Evolutionary conservation across 352 stramenopile genomes (phyloP).

Genomic region (Elongisporangium prolatum): DNA sequence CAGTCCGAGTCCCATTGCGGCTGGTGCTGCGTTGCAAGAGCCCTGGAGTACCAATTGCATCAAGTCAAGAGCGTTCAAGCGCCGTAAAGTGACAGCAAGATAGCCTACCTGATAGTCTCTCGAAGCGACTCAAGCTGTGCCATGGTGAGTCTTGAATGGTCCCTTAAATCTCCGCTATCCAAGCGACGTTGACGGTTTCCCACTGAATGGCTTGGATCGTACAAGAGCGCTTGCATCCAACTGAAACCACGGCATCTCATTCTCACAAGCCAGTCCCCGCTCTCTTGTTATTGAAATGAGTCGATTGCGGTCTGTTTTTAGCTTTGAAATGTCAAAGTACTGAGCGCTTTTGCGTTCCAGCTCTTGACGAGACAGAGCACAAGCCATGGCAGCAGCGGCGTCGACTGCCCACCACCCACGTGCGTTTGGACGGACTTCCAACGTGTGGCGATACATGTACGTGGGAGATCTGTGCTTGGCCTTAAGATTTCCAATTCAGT

Average conservation of each 20-base stretch:
- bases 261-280: no score
- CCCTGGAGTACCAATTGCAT: background rate
- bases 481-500: background rate
- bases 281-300: no score
- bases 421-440: conserved; percentile 60
- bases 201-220: no score
- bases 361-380: background rate
- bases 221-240: no score
- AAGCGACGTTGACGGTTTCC: background rate
- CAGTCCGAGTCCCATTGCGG: background rate
- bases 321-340: no score
- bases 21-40: background rate
- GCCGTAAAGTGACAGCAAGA: no score
- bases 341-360: background rate
- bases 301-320: background rate
- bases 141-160: background rate
- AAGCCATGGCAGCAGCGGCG: background rate
- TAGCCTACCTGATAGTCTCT: conserved; percentile 22
- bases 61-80: no score
- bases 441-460: conserved; percentile 71
- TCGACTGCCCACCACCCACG: conserved; percentile 17
- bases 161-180: background rate
- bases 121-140: conserved; percentile 9
- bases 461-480: conserved; percentile 27
- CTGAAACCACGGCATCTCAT: no score